These are phyloP conservation scores for Jacaranda mimosifolia DNA, from an alignment of 257 asterid species.

Conservation along the genomic window DNA sequence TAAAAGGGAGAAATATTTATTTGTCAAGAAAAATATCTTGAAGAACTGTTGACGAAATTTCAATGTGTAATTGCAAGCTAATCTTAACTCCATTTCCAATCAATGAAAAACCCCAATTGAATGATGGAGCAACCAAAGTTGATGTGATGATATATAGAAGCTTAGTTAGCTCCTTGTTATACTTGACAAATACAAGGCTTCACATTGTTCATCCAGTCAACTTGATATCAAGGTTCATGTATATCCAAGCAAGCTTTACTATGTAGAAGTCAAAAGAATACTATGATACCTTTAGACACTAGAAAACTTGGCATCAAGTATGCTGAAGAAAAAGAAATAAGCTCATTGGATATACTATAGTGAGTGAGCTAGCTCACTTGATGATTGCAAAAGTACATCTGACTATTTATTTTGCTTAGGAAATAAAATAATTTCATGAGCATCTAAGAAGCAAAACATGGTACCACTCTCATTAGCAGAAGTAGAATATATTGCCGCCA, in stretches of 20 bases:
- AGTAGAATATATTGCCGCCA: background rate
- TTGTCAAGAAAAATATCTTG: background rate
- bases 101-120: background rate
- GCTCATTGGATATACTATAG: background rate
- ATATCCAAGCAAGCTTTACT: no score
- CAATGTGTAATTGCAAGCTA: background rate
- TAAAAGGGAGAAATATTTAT: background rate
- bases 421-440: background rate
- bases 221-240: no score
- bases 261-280: no score
- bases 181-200: no score
- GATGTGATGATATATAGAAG: background rate
- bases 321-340: background rate
- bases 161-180: background rate
- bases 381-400: background rate
- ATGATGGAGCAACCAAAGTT: background rate
- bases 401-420: no score
- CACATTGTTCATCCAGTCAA: no score
- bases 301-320: background rate
- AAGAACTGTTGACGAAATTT: background rate
- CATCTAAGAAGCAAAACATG: background rate
- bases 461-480: background rate
- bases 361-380: background rate
- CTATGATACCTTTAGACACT: background rate
- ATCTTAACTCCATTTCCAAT: background rate